phyloP scores from a whole-genome alignment of 2,329 filamentous ascomycete genomes.

The Alternaria ethzedia region DNA sequence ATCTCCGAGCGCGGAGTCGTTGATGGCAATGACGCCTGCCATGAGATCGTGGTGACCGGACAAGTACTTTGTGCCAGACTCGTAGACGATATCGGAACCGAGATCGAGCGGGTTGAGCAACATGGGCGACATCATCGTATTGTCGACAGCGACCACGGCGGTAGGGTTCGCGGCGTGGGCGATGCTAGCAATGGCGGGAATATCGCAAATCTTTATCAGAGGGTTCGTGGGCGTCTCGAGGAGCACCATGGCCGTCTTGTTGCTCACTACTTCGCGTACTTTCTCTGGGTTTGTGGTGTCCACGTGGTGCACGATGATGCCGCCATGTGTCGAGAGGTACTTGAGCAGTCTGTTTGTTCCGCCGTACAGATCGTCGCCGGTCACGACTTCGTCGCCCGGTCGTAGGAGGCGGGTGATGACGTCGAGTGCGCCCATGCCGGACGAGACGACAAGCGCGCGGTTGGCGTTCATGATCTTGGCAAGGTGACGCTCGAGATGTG shows the following conservation, averaged over 20 bases:
- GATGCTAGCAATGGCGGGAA: slow-evolving; percentile 76
- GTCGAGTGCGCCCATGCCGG: slow-evolving; percentile 96
- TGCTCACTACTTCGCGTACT: slow-evolving; percentile 71
- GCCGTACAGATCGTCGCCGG: slow-evolving; percentile 95
- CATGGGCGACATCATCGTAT: slow-evolving; percentile 98
- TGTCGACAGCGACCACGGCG: slow-evolving; percentile 90
- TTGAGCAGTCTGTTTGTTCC: slow-evolving; percentile 93
- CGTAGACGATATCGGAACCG: slow-evolving; percentile 94
- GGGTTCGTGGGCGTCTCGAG: slow-evolving; percentile 98
- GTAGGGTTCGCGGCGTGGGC: slow-evolving; percentile 79
- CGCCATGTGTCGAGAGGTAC: slow-evolving; percentile 86
- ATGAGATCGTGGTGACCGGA: slow-evolving; percentile 99
- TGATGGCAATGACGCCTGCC: slow-evolving; percentile 94
- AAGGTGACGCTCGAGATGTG: slow-evolving; percentile 92
- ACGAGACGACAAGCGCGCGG: slow-evolving; percentile 89
- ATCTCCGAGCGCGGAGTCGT: slow-evolving; percentile 80
- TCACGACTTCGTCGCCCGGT: slow-evolving; percentile 95
- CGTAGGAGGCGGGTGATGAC: slow-evolving; percentile 90
- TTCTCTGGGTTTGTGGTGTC: slow-evolving; percentile 83
- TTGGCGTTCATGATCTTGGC: slow-evolving; percentile 99
- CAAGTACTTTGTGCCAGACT: slow-evolving; percentile 96
- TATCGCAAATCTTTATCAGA: slow-evolving; percentile 96
- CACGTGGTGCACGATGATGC: slow-evolving; percentile 93
- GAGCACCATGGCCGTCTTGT: slow-evolving; percentile 92
- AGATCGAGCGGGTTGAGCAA: slow-evolving; percentile 92